These are phyloP conservation scores for Pseudomonodictys pantanalensis DNA, from an alignment of 495 filamentous ascomycete genomes.

Conservation along the genomic window DNA sequence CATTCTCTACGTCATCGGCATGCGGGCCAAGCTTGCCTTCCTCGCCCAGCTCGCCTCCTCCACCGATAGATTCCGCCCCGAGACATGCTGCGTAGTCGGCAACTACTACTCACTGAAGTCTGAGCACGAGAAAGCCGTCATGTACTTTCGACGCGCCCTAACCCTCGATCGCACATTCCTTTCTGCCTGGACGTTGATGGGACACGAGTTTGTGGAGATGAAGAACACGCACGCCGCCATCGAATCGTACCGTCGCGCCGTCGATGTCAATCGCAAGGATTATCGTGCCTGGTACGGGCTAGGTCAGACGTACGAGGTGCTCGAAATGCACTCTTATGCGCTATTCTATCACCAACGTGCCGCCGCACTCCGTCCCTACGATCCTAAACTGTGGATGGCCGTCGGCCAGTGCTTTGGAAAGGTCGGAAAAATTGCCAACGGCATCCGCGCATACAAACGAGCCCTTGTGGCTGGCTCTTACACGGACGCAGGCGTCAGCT, in stretches of 20 bases:
- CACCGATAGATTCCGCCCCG: constrained; percentile 93
- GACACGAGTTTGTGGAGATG: constrained; percentile 97
- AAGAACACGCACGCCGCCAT: constrained; percentile 99
- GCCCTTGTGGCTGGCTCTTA: constrained; percentile 81
- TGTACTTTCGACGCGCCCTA: constrained; percentile 96
- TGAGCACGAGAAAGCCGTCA: constrained; percentile 94
- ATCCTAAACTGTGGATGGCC: constrained; percentile 98
- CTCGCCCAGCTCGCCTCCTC: constrained; percentile 83
- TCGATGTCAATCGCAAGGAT: constrained; percentile 94
- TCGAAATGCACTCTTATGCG: constrained; percentile 96
- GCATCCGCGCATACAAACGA: constrained; percentile 90
- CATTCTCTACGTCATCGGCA: constrained; percentile 88
- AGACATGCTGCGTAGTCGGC: constrained; percentile 94
- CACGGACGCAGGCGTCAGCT: constrained; percentile 58
- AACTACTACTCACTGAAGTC: constrained; percentile 96
- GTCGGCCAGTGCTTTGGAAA: constrained; percentile 87
- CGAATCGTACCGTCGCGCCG: constrained; percentile 91
- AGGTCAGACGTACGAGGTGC: constrained; percentile 93
- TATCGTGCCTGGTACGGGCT: constrained; percentile 98
- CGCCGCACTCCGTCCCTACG: constrained; percentile 82
- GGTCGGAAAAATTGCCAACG: constrained; percentile 76
- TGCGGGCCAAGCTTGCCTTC: constrained; percentile 83
- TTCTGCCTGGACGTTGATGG: constrained; percentile 98
- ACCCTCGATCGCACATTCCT: constrained; percentile 88
- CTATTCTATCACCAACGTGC: constrained; percentile 97